These are phyloP conservation scores for Fragaria iinumae DNA, from an alignment of 306 rosid species.

Conservation along the genomic window DNA sequence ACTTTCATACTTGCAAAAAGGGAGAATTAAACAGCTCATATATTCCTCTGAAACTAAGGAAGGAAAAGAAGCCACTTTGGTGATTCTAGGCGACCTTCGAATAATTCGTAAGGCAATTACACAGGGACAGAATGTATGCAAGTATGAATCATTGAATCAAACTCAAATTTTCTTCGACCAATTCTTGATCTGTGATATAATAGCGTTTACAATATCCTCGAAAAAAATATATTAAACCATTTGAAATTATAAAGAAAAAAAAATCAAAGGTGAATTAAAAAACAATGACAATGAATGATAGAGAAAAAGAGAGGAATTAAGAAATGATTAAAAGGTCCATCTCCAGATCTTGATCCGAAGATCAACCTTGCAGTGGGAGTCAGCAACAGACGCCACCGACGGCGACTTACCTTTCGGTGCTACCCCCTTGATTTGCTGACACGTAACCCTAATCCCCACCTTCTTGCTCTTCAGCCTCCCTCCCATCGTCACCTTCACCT, in stretches of 20 bases:
- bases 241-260: background rate
- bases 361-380: constrained; percentile 81
- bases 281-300: background rate
- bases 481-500: constrained; percentile 79
- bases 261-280: background rate
- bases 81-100: no score
- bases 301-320: background rate
- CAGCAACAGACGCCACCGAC: constrained; percentile 64
- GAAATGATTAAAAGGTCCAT: constrained; percentile 47
- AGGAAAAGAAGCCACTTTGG: no score
- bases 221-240: background rate
- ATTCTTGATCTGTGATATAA: constrained; percentile 9
- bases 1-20: background rate
- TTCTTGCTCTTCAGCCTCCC: constrained; percentile 64
- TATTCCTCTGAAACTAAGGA: background rate
- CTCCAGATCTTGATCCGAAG: constrained; percentile 99
- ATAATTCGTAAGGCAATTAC: background rate
- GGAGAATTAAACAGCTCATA: background rate
- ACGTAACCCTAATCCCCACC: constrained; percentile 79
- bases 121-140: background rate
- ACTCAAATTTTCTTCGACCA: constrained; percentile 22
- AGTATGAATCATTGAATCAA: constrained; percentile 17
- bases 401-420: constrained; percentile 81
- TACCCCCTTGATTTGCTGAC: constrained; percentile 58
- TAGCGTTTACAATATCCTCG: constrained; percentile 13